Percentiles rank a stretch among this genome's conserved stretches.
These are phyloP conservation scores for Lophium mytilinum DNA, from an alignment of 495 filamentous ascomycete genomes.

Conservation along the genomic window DNA sequence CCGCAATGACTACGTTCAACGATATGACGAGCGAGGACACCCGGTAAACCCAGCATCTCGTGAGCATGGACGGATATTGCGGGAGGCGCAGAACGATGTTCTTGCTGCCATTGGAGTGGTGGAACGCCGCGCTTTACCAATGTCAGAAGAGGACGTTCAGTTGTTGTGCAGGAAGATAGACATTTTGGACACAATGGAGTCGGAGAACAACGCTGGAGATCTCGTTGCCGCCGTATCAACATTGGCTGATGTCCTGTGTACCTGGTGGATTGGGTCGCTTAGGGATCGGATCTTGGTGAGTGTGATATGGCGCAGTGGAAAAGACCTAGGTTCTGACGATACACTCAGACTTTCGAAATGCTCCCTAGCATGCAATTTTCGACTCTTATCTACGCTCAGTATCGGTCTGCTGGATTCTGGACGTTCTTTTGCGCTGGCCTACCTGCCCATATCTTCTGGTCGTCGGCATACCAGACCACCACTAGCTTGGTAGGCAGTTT, in stretches of 20 bases:
- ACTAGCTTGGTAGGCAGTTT: background rate
- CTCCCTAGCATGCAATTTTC: slow-evolving; percentile 1
- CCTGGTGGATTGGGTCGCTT: slow-evolving; percentile 22
- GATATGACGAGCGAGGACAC: slow-evolving; percentile 31
- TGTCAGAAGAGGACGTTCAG: slow-evolving; percentile 4
- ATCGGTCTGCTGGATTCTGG: background rate
- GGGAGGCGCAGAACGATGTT: slow-evolving; percentile 32
- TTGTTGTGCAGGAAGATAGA: slow-evolving; percentile 11
- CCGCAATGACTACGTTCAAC: slow-evolving; percentile 18
- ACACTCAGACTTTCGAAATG: slow-evolving; percentile 9
- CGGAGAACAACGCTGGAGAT: slow-evolving; percentile 14
- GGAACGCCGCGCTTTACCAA: slow-evolving; percentile 7
- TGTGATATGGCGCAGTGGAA: background rate
- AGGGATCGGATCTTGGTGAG: slow-evolving; percentile 14
- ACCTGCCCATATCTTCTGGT: background rate
- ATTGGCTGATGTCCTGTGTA: slow-evolving; percentile 9
- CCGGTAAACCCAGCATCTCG: slow-evolving; percentile 30
- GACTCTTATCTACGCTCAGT: slow-evolving; percentile 12
- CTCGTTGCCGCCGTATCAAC: background rate
- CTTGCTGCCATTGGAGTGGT: slow-evolving; percentile 32
- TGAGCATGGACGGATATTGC: slow-evolving; percentile 20
- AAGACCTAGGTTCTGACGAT: no score
- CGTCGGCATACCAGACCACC: slow-evolving; percentile 2
- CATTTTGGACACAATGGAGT: slow-evolving; percentile 11
- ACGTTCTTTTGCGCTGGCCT: slow-evolving; percentile 9